These are phyloP conservation scores for Lactifluus volemus DNA, from an alignment of 768 basidiomycete species.

Conservation along the genomic window DNA sequence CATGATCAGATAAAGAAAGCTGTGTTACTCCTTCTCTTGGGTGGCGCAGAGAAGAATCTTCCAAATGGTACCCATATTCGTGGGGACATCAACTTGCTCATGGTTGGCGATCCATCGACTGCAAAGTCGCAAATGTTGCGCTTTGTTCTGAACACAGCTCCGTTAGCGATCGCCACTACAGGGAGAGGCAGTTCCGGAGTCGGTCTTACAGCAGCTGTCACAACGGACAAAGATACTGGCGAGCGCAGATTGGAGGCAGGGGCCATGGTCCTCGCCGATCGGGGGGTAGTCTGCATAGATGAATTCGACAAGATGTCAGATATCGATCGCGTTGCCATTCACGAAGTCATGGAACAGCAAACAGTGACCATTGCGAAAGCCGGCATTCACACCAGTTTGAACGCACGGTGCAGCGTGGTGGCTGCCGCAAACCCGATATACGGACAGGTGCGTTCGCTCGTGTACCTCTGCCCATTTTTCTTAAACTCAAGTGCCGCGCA, in stretches of 20 bases:
- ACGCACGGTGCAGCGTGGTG: slow-evolving; percentile 95
- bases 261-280: slow-evolving; percentile 98
- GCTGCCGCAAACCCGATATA: slow-evolving; percentile 99
- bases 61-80: slow-evolving; percentile 97
- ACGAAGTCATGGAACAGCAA: slow-evolving; percentile 99
- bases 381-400: slow-evolving; percentile 96
- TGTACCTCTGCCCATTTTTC: not conserved
- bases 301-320: slow-evolving; percentile 99
- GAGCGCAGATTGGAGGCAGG: slow-evolving; percentile 96
- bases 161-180: slow-evolving; percentile 95
- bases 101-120: slow-evolving; percentile 99
- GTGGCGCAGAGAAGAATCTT: slow-evolving; percentile 96
- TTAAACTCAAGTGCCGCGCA: slow-evolving; percentile 26
- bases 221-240: slow-evolving; percentile 95
- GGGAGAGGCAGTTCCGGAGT: slow-evolving; percentile 98
- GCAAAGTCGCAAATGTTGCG: slow-evolving; percentile 95
- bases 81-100: slow-evolving; percentile 98
- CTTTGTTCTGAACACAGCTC: slow-evolving; percentile 92
- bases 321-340: slow-evolving; percentile 96
- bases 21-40: slow-evolving; percentile 84
- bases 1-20: slow-evolving; percentile 95
- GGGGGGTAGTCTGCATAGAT: slow-evolving; percentile 98
- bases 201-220: slow-evolving; percentile 97
- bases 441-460: slow-evolving; percentile 50
- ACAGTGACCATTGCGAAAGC: slow-evolving; percentile 99